A percentile compares a stretch with the other conserved stretches of the same genome.
Evolutionary conservation across 139 green algal genomes (phyloP).

Genomic region (Closterium sp.): DNA sequence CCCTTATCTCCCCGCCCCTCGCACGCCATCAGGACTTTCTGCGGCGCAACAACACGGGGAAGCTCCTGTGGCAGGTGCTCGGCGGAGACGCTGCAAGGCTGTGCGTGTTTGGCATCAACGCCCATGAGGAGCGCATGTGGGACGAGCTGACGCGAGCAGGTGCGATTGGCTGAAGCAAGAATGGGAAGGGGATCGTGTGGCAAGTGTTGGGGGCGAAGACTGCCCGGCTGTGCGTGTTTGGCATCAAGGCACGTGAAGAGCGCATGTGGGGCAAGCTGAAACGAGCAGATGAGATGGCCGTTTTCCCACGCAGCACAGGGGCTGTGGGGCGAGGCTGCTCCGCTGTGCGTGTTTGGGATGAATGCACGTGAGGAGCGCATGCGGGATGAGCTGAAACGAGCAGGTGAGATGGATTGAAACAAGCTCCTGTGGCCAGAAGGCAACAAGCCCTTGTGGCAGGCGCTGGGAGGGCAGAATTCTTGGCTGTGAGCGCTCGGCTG

Average conservation of each 20-base stretch:
- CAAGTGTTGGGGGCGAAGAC: slow-evolving; percentile 31
- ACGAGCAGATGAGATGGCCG: neutral
- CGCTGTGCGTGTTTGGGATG: slow-evolving; percentile 39
- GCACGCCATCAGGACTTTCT: slow-evolving; percentile 24
- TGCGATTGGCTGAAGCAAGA: too few relatives aligned
- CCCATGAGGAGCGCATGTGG: slow-evolving; percentile 45
- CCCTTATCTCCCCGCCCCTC: too few relatives aligned
- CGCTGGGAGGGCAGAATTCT: slow-evolving; percentile 23
- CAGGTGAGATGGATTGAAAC: too few relatives aligned
- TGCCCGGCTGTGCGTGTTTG: slow-evolving; percentile 33
- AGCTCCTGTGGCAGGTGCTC: slow-evolving; percentile 50
- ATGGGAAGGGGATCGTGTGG: neutral
- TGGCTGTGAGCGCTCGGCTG: neutral
- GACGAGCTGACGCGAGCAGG: neutral
- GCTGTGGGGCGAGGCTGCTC: slow-evolving; percentile 2
- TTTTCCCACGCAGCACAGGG: too few relatives aligned
- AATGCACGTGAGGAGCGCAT: slow-evolving; percentile 40
- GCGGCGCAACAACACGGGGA: slow-evolving; percentile 52
- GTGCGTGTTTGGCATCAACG: slow-evolving; percentile 40
- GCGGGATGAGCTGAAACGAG: slow-evolving; percentile 9
- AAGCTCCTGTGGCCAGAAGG: too few relatives aligned
- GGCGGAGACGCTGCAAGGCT: slow-evolving; percentile 6
- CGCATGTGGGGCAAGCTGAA: slow-evolving; percentile 20
- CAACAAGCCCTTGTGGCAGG: too few relatives aligned
- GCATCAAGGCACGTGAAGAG: slow-evolving; percentile 39